These are phyloP conservation scores for Podospora tetraspora DNA, from an alignment of 495 filamentous ascomycete species.

Conservation along the genomic window DNA sequence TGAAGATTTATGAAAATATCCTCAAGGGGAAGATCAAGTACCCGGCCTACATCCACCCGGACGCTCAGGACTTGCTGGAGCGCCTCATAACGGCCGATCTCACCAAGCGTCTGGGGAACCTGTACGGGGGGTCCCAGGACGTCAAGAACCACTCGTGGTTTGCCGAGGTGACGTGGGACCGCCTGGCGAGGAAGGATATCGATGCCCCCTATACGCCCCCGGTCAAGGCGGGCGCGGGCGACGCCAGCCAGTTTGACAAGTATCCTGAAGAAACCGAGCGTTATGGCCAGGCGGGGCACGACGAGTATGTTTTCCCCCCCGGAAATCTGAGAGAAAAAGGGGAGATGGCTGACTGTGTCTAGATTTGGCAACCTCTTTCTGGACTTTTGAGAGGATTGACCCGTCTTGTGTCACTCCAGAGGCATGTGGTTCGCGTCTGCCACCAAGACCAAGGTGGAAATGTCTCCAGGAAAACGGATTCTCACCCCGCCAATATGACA, in stretches of 20 bases:
- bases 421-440: neutral
- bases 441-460: neutral
- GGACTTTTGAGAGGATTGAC: constrained; percentile 54
- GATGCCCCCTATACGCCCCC: constrained; percentile 98
- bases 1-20: constrained; percentile 99
- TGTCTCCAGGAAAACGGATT: neutral
- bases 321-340: neutral
- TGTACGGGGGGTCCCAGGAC: constrained; percentile 86
- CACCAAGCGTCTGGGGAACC: constrained; percentile 89
- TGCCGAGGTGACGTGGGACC: constrained; percentile 94
- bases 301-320: constrained; percentile 62
- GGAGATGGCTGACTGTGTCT: constrained; percentile 6
- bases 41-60: constrained; percentile 87
- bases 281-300: constrained; percentile 71
- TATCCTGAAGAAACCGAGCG: constrained; percentile 95
- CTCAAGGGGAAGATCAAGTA: constrained; percentile 90
- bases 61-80: constrained; percentile 86
- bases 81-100: constrained; percentile 91
- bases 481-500: neutral
- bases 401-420: neutral
- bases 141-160: constrained; percentile 97
- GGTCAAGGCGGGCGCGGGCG: constrained; percentile 84
- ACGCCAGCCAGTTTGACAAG: constrained; percentile 95
- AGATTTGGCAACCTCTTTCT: constrained; percentile 68
- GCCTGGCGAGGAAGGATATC: constrained; percentile 88